Evolutionary conservation across 495 filamentous ascomycete species (phyloP).

Genomic region (Collariella sp.): DNA sequence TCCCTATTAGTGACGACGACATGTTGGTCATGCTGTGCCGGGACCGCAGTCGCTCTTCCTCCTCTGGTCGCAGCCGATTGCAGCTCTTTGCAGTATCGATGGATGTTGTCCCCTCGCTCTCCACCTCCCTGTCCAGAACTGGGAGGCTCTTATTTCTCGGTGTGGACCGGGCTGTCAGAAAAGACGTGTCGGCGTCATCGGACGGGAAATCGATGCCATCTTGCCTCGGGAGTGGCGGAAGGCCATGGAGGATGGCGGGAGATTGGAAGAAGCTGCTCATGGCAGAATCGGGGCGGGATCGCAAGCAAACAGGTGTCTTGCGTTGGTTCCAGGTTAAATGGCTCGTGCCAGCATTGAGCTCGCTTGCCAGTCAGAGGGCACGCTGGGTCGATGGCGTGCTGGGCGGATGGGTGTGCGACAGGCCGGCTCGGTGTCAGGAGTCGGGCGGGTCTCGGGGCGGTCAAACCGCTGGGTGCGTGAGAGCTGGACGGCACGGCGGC

Average conservation of each 20-base stretch:
- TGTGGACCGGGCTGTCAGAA: slow-evolving; percentile 11
- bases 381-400: slow-evolving; percentile 31
- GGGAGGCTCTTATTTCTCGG: slow-evolving; percentile 12
- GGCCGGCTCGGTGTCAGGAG: not conserved
- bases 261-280: slow-evolving; percentile 22
- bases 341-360: slow-evolving; percentile 27
- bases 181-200: slow-evolving; percentile 21
- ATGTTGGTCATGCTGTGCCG: slow-evolving; percentile 35
- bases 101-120: not conserved
- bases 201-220: slow-evolving; percentile 22
- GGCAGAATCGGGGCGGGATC: slow-evolving; percentile 8
- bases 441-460: slow-evolving; percentile 15
- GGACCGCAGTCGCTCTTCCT: slow-evolving; percentile 27
- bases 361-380: slow-evolving; percentile 19
- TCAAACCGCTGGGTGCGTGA: slow-evolving; percentile 8
- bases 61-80: slow-evolving; percentile 34
- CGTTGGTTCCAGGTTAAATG: slow-evolving; percentile 21
- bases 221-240: slow-evolving; percentile 12
- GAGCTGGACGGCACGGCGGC: slow-evolving; percentile 12
- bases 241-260: slow-evolving; percentile 17
- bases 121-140: not conserved
- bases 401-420: slow-evolving; percentile 13
- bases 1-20: slow-evolving; percentile 41
- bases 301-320: slow-evolving; percentile 20
- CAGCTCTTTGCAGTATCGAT: slow-evolving; percentile 28